phyloP scores from a whole-genome alignment of 2,329 filamentous ascomycete species.

The Xenosphaeropsis pyriputrescens region DNA sequence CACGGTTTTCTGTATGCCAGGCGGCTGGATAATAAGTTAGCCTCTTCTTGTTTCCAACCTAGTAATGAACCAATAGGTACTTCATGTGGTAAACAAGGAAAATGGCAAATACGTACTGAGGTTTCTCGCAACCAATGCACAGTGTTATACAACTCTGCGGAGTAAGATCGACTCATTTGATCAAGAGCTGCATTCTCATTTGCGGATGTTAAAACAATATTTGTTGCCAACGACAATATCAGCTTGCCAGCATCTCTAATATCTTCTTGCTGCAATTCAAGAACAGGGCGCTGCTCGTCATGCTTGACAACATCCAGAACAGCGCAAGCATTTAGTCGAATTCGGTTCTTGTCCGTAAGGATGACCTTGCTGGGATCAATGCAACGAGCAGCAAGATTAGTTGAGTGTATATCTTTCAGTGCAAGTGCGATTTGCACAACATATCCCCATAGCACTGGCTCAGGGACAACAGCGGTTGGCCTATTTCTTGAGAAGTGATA shows the following conservation, averaged over 20 bases:
- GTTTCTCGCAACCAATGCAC: conserved; percentile 65
- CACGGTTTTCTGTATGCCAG: conserved; percentile 45
- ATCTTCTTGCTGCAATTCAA: conserved; percentile 79
- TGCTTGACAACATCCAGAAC: conserved; percentile 82
- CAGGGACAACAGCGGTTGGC: conserved; percentile 32
- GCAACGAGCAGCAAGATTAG: conserved; percentile 70
- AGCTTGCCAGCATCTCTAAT: conserved; percentile 72
- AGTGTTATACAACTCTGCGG: conserved; percentile 62
- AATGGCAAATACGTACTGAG: conserved; percentile 14
- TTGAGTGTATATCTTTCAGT: conserved; percentile 70
- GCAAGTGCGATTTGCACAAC: conserved; percentile 84
- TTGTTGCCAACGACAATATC: conserved; percentile 69
- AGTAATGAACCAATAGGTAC: no score
- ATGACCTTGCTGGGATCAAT: conserved; percentile 83
- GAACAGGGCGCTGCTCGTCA: conserved; percentile 51
- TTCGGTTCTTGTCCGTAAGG: conserved; percentile 76
- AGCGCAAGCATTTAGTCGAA: conserved; percentile 77
- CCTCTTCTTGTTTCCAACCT: no score
- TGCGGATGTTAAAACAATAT: conserved; percentile 33
- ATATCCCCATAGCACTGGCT: conserved; percentile 79
- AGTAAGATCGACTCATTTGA: conserved; percentile 63
- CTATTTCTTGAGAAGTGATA: conserved; percentile 44
- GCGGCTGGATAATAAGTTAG: no score
- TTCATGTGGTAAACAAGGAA: no score
- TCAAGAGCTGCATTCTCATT: conserved; percentile 62